Evolutionary conservation across 805 yeast genomes (phyloP).

Genomic region (Candida mattraensis): DNA sequence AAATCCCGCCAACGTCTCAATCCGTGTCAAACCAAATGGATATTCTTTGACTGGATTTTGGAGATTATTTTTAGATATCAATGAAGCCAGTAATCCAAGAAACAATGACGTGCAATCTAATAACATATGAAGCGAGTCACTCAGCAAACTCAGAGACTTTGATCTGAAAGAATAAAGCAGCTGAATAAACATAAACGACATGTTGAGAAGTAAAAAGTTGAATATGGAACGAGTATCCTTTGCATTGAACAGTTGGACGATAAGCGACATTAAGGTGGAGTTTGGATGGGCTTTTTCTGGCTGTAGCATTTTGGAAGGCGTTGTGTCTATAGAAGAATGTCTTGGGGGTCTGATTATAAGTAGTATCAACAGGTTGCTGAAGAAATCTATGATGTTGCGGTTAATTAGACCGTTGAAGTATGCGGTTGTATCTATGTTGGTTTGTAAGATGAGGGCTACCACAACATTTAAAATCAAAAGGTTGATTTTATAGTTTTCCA

Average conservation of each 20-base stretch:
- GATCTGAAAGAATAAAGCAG: conserved; percentile 88
- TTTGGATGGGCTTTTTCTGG: conserved; percentile 7
- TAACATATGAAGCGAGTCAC: conserved; percentile 96
- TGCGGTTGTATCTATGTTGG: conserved; percentile 11
- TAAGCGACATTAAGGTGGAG: conserved; percentile 22
- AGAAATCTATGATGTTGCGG: conserved; percentile 12
- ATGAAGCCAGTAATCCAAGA: conserved; percentile 86
- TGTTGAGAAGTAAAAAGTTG: conserved; percentile 78
- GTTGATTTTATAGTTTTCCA: conserved; percentile 26
- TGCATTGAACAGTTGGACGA: conserved; percentile 42
- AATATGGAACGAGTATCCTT: conserved; percentile 86
- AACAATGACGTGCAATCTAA: conserved; percentile 89
- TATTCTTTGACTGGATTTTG: conserved; percentile 41
- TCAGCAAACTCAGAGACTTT: conserved; percentile 83
- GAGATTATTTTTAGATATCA: conserved; percentile 33
- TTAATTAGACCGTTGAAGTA: conserved; percentile 5
- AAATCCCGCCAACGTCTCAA: conserved; percentile 93
- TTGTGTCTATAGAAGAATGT: conserved; percentile 1
- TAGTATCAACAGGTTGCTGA: conserved; percentile 14
- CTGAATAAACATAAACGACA: conserved; percentile 94
- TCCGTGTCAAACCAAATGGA: conserved; percentile 82
- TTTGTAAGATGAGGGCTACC: conserved; percentile 12
- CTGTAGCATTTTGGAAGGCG: not conserved
- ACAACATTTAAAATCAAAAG: conserved; percentile 22
- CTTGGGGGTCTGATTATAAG: conserved; percentile 17